Base-by-base conservation (phyloP, 768 basidiomycete species). In the Symmetrospora coprosmae region DNA sequence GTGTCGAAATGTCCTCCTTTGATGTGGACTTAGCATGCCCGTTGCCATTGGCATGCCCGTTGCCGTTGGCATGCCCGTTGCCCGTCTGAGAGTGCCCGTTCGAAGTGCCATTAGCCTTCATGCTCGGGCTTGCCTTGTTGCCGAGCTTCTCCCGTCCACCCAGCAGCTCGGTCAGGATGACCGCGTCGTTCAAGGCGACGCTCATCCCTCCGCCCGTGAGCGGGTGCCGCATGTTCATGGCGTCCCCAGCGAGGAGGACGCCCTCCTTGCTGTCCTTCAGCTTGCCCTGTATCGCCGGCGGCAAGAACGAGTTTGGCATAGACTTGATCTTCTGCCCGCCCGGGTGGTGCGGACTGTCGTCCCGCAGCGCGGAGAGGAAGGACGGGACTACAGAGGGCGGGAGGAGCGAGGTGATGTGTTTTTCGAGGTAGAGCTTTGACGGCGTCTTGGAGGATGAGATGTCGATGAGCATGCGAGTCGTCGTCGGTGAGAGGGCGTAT, bases 191-290 rank as follows among this genome's bases (percentile, higher is more conserved):
- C 46, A 97, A 75, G 1, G 89, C 90, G 37, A 96, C 92, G 0
- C 90, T 91, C 94, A 99, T 99, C 4, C 94, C 94, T 11, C 90
- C 75, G 4, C 94, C 94, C 0, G 94, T 99, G 21, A 99, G 78
- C 1, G 94, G 94, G 72, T 99, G 94, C 0, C 94, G 86, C 91
- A 97, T 97, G 71, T 97, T 99, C 85, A 88, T 92, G 1, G 92
- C 82, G 70, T 97, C 94, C 1, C 94, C 94, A 33, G 94, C 76
- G 63, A 97, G 81, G 60, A 99, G 74, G 9, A 81, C 81, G 25
- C 87, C 87, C 48, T 82, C 78, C 64, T 80, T 84, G 5, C 71
- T 73, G 58, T 66, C 72, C 64, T 63, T 66, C n/a, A n/a, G n/a
- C 17, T 74, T 73, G 9, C 76, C 74, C 71, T 64, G 21, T 67